Percentiles rank a stretch among this genome's conserved stretches.
phyloP scores from a whole-genome alignment of 768 basidiomycete species.

The Panaeolus papilionaceus region DNA sequence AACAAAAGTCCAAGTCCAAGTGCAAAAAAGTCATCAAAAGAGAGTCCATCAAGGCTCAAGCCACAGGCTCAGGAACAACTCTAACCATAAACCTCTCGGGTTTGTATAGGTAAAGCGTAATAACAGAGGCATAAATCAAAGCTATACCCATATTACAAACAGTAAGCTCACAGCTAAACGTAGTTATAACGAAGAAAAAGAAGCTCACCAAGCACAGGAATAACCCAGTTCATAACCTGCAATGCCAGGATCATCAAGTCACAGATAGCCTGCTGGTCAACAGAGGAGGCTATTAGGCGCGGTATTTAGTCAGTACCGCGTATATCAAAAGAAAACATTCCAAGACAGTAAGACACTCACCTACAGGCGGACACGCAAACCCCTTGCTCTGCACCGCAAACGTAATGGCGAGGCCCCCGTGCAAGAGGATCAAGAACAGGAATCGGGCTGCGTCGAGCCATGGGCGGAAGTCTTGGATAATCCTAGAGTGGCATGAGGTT shows the following conservation, averaged over 20 bases:
- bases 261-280: conserved; percentile 31
- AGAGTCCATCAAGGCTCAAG: background rate
- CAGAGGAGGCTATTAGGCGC: background rate
- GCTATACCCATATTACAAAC: background rate
- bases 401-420: conserved; percentile 33
- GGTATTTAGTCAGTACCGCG: conserved; percentile 6
- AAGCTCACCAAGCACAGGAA: conserved; percentile 33
- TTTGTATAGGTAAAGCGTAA: background rate
- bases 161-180: too few species aligned
- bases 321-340: background rate
- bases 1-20: too few species aligned
- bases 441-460: conserved; percentile 40
- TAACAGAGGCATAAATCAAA: background rate
- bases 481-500: conserved; percentile 19
- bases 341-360: conserved; percentile 20
- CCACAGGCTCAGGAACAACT: background rate
- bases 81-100: conserved; percentile 6
- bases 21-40: background rate
- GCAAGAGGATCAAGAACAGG: conserved; percentile 30
- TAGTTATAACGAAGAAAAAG: background rate
- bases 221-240: conserved; percentile 32
- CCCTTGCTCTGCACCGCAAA: conserved; percentile 30
- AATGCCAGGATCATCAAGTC: conserved; percentile 29
- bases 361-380: conserved; percentile 30
- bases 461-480: conserved; percentile 32